Conservation (phyloP, 495 filamentous ascomycete genomes). For the Lasiosphaeria ovina region DNA sequence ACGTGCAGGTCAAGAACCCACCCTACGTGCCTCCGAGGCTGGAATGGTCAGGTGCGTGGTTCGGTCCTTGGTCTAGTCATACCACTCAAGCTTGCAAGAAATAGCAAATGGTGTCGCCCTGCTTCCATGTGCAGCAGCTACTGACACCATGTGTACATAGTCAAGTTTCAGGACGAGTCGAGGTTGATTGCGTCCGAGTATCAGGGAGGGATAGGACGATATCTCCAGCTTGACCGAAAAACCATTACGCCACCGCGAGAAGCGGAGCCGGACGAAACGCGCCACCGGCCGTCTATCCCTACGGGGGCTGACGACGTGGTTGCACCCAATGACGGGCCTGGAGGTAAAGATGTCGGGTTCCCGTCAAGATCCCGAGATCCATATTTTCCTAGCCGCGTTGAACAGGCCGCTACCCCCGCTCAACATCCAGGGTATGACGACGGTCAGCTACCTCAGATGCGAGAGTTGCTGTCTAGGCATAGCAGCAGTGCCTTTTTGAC, state of each 20-base stretch:
- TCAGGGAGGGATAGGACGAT: constrained; percentile 73
- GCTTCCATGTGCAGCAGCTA: no score
- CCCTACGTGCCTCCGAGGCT: constrained; percentile 60
- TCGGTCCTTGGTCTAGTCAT: constrained; percentile 2
- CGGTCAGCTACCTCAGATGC: constrained; percentile 19
- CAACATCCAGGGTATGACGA: constrained; percentile 9
- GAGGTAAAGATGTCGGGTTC: not conserved
- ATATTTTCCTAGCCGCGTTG: not conserved
- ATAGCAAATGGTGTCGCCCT: no score
- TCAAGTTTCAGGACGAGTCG: constrained; percentile 83
- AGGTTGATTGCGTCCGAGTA: constrained; percentile 91
- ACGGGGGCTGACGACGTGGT: not conserved
- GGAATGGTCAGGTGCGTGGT: constrained; percentile 61
- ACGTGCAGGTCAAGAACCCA: constrained; percentile 70
- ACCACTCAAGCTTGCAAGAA: no score
- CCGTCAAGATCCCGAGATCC: not conserved
- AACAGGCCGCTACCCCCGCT: not conserved
- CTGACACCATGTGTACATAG: constrained; percentile 30
- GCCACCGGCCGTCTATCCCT: not conserved
- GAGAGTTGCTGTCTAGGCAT: constrained; percentile 22
- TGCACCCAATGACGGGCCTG: not conserved
- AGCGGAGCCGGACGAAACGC: constrained; percentile 6
- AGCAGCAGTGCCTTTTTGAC: constrained; percentile 3
- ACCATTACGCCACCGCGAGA: constrained; percentile 28
- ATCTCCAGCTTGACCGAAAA: constrained; percentile 55